Evolutionary conservation across 2,329 filamentous ascomycete species (phyloP).

Genomic region (Colletotrichum higginsianum): DNA sequence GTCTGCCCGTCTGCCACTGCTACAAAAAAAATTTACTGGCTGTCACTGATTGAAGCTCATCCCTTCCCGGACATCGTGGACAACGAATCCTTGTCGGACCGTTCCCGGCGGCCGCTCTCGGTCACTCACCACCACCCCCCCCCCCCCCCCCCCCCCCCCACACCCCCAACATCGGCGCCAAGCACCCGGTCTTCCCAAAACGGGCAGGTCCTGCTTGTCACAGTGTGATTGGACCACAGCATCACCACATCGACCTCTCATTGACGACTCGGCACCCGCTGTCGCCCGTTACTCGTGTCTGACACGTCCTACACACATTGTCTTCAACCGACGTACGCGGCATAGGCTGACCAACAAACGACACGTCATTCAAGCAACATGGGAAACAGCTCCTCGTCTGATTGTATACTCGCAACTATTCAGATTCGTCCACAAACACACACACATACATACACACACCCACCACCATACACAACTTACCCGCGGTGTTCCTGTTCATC

Average conservation of each 20-base stretch:
- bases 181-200: neutral
- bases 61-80: neutral
- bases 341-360: neutral
- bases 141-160: neutral
- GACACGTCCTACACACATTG: neutral
- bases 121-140: too few species aligned
- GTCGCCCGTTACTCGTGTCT: neutral
- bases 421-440: neutral
- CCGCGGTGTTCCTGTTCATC: constrained; percentile 22
- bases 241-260: neutral
- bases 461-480: neutral
- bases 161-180: neutral
- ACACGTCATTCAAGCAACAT: neutral
- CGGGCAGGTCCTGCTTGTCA: constrained; percentile 5
- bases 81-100: neutral
- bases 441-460: too few species aligned
- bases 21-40: too few species aligned
- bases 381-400: neutral
- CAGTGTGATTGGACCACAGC: neutral
- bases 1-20: too few species aligned
- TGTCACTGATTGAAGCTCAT: neutral
- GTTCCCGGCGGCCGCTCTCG: neutral
- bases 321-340: too few species aligned
- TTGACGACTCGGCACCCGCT: neutral
- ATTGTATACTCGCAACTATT: constrained; percentile 28